Evolutionary conservation across 257 asterid genomes (phyloP).

Genomic region (Ophiorrhiza pumila): DNA sequence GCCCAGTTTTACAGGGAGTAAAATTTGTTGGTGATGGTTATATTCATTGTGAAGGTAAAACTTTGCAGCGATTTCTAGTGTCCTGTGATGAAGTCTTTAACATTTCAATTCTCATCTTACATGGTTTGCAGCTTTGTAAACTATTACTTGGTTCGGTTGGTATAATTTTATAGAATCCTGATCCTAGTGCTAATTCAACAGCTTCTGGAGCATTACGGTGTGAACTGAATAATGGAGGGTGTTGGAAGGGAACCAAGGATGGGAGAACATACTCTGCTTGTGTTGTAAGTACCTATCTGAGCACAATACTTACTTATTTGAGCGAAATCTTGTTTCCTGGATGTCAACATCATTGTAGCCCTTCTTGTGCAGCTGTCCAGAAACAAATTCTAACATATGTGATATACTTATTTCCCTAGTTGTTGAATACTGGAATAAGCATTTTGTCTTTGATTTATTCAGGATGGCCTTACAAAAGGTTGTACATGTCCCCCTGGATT

Average conservation of each 20-base stretch:
- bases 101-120: neutral
- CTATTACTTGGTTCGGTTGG: neutral
- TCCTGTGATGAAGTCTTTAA: neutral
- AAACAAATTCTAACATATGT: neutral
- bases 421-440: neutral
- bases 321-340: neutral
- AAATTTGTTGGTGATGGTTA: conserved; percentile 89
- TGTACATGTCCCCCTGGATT: conserved; percentile 94
- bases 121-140: neutral
- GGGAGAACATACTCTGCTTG: conserved; percentile 89
- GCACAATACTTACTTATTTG: neutral
- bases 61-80: neutral
- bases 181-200: conserved; percentile 29
- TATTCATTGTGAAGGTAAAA: conserved; percentile 79
- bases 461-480: conserved; percentile 79
- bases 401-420: conserved; percentile 1
- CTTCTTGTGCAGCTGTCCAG: neutral
- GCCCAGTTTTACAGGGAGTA: conserved; percentile 84
- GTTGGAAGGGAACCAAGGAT: conserved; percentile 73
- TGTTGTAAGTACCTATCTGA: conserved; percentile 50
- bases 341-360: neutral
- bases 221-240: conserved; percentile 80
- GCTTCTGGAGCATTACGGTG: conserved; percentile 91
- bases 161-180: neutral
- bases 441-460: conserved; percentile 13